Evolutionary conservation across 225 moss, liverwort and hornwort species (phyloP).

Genomic region (Bryum argenteum): DNA sequence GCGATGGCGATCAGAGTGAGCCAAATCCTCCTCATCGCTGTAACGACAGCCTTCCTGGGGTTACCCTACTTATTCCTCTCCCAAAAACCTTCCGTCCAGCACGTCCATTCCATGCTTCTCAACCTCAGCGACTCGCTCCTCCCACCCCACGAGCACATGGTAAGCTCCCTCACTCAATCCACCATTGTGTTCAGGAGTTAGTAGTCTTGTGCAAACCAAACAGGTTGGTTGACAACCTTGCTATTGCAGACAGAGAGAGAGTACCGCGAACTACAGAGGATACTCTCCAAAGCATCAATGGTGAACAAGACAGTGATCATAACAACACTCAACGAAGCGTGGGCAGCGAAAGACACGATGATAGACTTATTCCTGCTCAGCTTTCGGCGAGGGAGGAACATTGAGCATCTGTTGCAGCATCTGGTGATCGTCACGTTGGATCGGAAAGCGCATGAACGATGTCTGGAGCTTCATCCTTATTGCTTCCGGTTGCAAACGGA

Average conservation of each 20-base stretch:
- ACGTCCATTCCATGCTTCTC: conserved; percentile 30
- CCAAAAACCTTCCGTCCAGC: conserved; percentile 34
- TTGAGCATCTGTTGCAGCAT: conserved; percentile 60
- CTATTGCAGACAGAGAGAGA: conserved; percentile 22
- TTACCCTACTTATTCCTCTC: conserved; percentile 28
- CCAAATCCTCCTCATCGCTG: conserved; percentile 28
- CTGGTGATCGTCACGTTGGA: conserved; percentile 76
- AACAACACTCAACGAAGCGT: conserved; percentile 80
- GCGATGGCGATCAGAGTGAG: conserved; percentile 40
- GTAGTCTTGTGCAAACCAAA: too few relatives aligned
- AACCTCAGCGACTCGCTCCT: conserved; percentile 36
- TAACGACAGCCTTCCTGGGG: conserved; percentile 29
- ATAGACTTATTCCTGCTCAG: conserved; percentile 77
- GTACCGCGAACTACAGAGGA: conserved; percentile 33
- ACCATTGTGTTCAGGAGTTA: too few relatives aligned
- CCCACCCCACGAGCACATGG: conserved; percentile 23
- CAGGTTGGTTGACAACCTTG: too few relatives aligned
- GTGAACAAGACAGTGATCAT: conserved; percentile 73
- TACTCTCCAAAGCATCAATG: conserved; percentile 60
- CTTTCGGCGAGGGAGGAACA: conserved; percentile 60
- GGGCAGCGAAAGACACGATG: conserved; percentile 81
- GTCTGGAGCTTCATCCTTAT: conserved; percentile 64
- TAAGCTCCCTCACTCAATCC: background rate
- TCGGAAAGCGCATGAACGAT: conserved; percentile 67
- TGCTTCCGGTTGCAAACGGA: conserved; percentile 72